These are phyloP conservation scores for Bipolaris zeicola DNA, from an alignment of 2,329 filamentous ascomycete genomes.

Conservation along the genomic window DNA sequence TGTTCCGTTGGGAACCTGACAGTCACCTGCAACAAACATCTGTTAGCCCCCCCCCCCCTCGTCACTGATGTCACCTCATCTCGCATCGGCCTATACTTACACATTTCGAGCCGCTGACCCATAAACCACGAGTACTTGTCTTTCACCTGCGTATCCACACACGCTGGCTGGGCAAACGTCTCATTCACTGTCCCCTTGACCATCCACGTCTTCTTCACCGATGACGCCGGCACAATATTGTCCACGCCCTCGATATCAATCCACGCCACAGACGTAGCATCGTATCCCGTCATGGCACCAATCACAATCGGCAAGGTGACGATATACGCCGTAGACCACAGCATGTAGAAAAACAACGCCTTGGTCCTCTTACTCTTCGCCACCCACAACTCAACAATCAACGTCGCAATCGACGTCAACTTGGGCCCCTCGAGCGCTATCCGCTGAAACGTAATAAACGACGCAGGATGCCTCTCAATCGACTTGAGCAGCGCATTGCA, in stretches of 20 bases:
- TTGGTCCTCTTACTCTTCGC: slow-evolving; percentile 29
- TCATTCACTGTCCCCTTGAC: slow-evolving; percentile 18
- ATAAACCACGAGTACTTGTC: neutral
- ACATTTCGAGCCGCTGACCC: neutral
- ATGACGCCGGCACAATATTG: slow-evolving; percentile 35
- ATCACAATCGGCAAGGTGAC: slow-evolving; percentile 41
- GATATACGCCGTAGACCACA: slow-evolving; percentile 39
- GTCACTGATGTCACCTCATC: too few species aligned
- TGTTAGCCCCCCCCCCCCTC: neutral
- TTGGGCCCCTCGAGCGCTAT: slow-evolving; percentile 38
- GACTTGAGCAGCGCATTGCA: slow-evolving; percentile 40
- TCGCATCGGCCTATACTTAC: neutral
- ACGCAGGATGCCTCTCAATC: slow-evolving; percentile 44
- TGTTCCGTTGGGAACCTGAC: slow-evolving; percentile 28
- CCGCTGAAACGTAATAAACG: slow-evolving; percentile 43
- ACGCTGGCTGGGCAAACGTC: slow-evolving; percentile 19
- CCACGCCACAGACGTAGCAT: slow-evolving; percentile 35
- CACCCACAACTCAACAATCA: slow-evolving; percentile 34
- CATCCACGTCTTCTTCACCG: slow-evolving; percentile 10
- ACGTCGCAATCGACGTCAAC: slow-evolving; percentile 28
- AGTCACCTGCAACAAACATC: slow-evolving; percentile 22
- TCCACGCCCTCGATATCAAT: slow-evolving; percentile 30
- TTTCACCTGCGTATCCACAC: neutral
- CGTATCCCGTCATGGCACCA: slow-evolving; percentile 48
- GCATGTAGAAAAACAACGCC: slow-evolving; percentile 38